Base-by-base conservation (phyloP, 495 filamentous ascomycete species). In the Neurospora pannonica region DNA sequence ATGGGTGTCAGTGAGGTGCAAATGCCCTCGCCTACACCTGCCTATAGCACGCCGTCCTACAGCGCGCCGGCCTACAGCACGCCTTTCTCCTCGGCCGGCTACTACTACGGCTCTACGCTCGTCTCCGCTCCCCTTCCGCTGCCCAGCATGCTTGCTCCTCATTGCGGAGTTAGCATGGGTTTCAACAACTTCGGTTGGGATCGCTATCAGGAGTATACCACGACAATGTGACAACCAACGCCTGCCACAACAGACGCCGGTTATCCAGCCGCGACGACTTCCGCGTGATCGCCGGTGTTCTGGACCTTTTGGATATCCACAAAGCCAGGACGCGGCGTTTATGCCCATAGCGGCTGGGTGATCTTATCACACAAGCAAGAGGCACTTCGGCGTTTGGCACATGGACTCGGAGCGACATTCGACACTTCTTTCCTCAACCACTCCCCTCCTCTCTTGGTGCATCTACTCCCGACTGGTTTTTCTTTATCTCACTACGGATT, bases 131-230 rank as follows among this genome's bases (percentile, higher is more conserved):
- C 91, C 73, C 90, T 97, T 31, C 93, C 95, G 69, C 87, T 99
- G 39, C 95, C 96, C 24, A 98, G 96, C 84, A 92, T 94, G 89
- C 87, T 98, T 70, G 88, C 92, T 74, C 88, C 88, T 79, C 93
- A 94, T 82, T 99, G 96, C 85, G 92, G 93, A 79, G 89, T 90
- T 73, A 90, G 90, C 82, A 82, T 87, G 75, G 92, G 92, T 19
- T 94, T 92, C 82, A 90, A 89, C 77, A 86, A 88, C 71, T 93
- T 94, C 81, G 91, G 88, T 74, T 97, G 96, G 94, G 91, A 91
- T 78, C 84, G 87, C 73, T 90, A 88, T 77, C 87, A 89, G 74
- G 89, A 90, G 74, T 90, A 88, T 79, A 83, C 88, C 71, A 85
- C 88, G 70, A 88, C 86, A 60, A 90, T 90, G 86, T 90, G 88